Percentiles rank a stretch among this genome's conserved stretches.
phyloP scores from a whole-genome alignment of 805 yeast species.

The Lachancea meyersii region DNA sequence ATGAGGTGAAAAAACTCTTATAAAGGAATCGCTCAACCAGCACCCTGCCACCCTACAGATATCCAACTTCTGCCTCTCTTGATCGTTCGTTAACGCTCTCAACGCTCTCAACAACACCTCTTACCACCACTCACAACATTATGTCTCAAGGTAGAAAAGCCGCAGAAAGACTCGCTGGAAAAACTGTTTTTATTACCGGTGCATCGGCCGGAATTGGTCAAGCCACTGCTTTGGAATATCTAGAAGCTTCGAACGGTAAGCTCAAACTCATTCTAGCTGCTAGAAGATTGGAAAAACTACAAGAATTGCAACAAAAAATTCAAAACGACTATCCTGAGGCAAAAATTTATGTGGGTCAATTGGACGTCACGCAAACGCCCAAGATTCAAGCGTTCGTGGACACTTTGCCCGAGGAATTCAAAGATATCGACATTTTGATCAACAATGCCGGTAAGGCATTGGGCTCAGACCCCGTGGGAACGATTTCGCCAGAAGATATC shows the following conservation, averaged over 20 bases:
- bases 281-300: constrained; percentile 61
- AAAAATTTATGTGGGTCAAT: constrained; percentile 39
- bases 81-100: no score
- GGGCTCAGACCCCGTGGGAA: constrained; percentile 74
- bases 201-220: constrained; percentile 95
- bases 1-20: no score
- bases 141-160: constrained; percentile 71
- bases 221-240: constrained; percentile 84
- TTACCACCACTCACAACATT: neutral
- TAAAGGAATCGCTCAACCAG: no score
- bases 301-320: constrained; percentile 44
- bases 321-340: constrained; percentile 42
- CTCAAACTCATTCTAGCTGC: constrained; percentile 71
- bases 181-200: constrained; percentile 84
- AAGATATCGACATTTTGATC: constrained; percentile 58
- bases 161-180: constrained; percentile 72
- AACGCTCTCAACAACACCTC: no score
- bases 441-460: constrained; percentile 78
- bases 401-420: constrained; percentile 51
- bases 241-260: constrained; percentile 65
- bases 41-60: no score
- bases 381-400: constrained; percentile 47
- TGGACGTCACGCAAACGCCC: constrained; percentile 54
- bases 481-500: constrained; percentile 56
- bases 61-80: no score